These are phyloP conservation scores for Dictyostelium purpureum DNA, from an alignment of 78 protist genomes.

Conservation along the genomic window DNA sequence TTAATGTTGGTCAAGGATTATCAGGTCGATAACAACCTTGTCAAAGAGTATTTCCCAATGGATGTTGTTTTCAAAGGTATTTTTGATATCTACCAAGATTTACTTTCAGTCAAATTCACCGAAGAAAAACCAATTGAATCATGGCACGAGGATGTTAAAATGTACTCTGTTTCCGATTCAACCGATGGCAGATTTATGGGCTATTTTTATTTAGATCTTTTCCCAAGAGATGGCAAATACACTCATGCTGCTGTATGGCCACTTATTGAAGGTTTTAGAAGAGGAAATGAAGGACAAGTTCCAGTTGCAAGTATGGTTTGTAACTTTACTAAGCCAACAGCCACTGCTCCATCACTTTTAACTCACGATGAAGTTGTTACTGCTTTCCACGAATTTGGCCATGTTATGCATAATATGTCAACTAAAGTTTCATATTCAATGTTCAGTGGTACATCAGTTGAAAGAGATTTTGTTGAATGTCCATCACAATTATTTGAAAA, in stretches of 20 bases:
- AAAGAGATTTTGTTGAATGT: slow-evolving; percentile 83
- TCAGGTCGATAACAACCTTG: slow-evolving; percentile 58
- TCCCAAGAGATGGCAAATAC: slow-evolving; percentile 89
- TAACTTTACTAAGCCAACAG: slow-evolving; percentile 81
- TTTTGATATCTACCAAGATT: slow-evolving; percentile 56
- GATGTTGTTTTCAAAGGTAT: slow-evolving; percentile 68
- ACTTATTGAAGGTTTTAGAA: not conserved
- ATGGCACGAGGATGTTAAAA: slow-evolving; percentile 74
- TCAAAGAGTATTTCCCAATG: slow-evolving; percentile 78
- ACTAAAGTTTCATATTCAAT: slow-evolving; percentile 12
- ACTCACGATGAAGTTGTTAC: slow-evolving; percentile 83
- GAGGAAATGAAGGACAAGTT: slow-evolving; percentile 17
- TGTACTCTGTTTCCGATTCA: slow-evolving; percentile 13
- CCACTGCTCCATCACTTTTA: slow-evolving; percentile 71
- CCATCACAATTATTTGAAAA: slow-evolving; percentile 85
- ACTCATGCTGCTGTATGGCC: slow-evolving; percentile 77
- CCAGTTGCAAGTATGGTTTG: slow-evolving; percentile 56
- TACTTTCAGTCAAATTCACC: slow-evolving; percentile 44
- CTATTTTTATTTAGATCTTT: slow-evolving; percentile 82
- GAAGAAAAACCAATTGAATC: not conserved
- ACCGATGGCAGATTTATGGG: slow-evolving; percentile 44
- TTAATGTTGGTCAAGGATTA: slow-evolving; percentile 41
- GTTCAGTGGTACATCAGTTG: slow-evolving; percentile 79
- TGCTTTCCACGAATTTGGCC: slow-evolving; percentile 84
- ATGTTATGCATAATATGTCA: slow-evolving; percentile 53